A percentile compares a stretch with the other conserved stretches of the same genome.
Evolutionary conservation across 2,329 filamentous ascomycete species (phyloP).

Genomic region (Calonectria pseudoturangicola): DNA sequence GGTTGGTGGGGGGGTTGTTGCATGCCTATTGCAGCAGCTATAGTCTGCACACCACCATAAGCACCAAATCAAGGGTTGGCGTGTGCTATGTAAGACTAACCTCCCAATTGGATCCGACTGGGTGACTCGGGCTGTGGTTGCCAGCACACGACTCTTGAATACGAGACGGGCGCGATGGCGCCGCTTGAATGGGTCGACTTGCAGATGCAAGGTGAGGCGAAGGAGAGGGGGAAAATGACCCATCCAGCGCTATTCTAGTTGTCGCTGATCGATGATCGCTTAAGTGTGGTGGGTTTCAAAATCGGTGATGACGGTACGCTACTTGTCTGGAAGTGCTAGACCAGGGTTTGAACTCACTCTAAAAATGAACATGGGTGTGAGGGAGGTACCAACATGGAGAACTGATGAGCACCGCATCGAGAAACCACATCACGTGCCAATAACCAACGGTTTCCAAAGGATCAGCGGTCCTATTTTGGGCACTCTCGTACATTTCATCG

Average conservation of each 20-base stretch:
- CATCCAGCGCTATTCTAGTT: constrained; percentile 10
- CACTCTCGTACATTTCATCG: neutral
- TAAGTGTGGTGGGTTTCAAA: constrained; percentile 34
- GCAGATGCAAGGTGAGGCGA: constrained; percentile 5
- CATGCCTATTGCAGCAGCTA: constrained; percentile 25
- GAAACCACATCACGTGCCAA: constrained; percentile 21
- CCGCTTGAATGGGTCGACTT: constrained; percentile 19
- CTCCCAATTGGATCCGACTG: neutral
- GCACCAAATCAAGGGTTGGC: constrained; percentile 10
- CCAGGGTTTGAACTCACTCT: constrained; percentile 21
- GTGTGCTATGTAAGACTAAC: neutral
- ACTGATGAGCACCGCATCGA: constrained; percentile 10
- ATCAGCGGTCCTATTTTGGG: constrained; percentile 19
- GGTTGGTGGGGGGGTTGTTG: constrained; percentile 20
- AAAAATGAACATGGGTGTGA: constrained; percentile 22
- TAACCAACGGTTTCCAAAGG: constrained; percentile 18
- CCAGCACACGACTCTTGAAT: neutral
- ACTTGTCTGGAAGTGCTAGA: constrained; percentile 15
- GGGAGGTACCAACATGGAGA: constrained; percentile 1
- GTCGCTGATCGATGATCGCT: constrained; percentile 17
- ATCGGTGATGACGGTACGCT: constrained; percentile 31
- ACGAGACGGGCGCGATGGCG: constrained; percentile 17
- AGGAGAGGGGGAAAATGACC: constrained; percentile 1
- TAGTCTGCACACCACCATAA: neutral
- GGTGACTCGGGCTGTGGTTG: neutral